Evolutionary conservation across 2,329 filamentous ascomycete genomes (phyloP).

Genomic region (Aspergillus tubingensis): DNA sequence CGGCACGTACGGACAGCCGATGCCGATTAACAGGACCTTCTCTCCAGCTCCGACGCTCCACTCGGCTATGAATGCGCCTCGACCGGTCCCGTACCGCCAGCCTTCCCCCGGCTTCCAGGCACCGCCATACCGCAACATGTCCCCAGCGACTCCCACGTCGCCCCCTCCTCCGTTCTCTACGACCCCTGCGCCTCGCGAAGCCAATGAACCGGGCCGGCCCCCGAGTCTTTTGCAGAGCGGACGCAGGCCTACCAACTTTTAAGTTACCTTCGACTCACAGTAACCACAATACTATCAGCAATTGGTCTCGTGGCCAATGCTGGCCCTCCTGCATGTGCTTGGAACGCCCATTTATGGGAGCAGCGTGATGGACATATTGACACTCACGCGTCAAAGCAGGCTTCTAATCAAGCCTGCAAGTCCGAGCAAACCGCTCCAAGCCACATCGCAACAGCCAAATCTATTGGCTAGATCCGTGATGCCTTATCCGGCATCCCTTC

Average conservation of each 20-base stretch:
- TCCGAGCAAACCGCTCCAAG: background rate
- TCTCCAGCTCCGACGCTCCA: conserved; percentile 17
- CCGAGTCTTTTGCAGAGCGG: conserved; percentile 46
- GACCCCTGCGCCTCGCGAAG: conserved; percentile 17
- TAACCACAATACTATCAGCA: background rate
- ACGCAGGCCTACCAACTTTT: conserved; percentile 40
- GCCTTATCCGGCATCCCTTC: background rate
- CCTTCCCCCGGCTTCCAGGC: conserved; percentile 22
- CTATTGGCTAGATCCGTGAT: background rate
- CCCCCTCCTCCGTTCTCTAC: conserved; percentile 36
- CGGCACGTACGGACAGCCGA: background rate
- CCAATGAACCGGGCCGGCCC: conserved; percentile 34
- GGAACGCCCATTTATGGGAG: background rate
- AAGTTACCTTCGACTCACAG: conserved; percentile 32
- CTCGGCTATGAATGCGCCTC: conserved; percentile 17
- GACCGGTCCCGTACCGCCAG: conserved; percentile 24
- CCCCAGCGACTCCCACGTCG: conserved; percentile 28
- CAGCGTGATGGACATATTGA: background rate
- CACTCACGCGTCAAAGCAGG: background rate
- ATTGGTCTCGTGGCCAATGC: background rate
- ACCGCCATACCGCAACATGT: conserved; percentile 20
- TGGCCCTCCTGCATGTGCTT: background rate
- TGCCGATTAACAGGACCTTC: conserved; percentile 1
- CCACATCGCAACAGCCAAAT: background rate
- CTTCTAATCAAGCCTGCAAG: background rate